Percentiles rank a stretch among this genome's conserved stretches.
These are phyloP conservation scores for Trichoderma guizhouense DNA, from an alignment of 2,329 filamentous ascomycete species.

Conservation along the genomic window DNA sequence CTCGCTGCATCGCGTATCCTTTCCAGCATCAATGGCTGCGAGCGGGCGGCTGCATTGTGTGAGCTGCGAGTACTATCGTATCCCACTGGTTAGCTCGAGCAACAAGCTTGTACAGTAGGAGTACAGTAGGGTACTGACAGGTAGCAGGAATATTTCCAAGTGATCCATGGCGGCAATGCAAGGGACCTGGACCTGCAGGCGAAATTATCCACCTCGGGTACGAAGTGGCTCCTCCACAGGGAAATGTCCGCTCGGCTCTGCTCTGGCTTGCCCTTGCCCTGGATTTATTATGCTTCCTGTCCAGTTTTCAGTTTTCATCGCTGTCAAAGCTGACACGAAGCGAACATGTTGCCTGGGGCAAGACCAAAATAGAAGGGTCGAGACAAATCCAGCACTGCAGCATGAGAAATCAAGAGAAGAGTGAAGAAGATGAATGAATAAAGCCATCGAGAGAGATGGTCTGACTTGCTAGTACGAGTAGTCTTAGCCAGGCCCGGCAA, in stretches of 20 bases:
- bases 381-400: neutral
- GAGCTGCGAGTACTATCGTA: neutral
- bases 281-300: neutral
- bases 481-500: neutral
- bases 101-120: neutral
- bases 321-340: neutral
- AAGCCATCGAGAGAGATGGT: neutral
- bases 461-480: neutral
- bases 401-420: neutral
- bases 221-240: neutral
- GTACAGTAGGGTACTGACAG: neutral
- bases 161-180: neutral
- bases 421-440: neutral
- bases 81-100: neutral
- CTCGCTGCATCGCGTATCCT: neutral
- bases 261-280: neutral
- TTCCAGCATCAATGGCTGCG: neutral
- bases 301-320: neutral
- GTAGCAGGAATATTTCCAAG: neutral
- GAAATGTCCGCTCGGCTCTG: conserved; percentile 3
- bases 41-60: neutral
- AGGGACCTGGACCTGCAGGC: conserved; percentile 6
- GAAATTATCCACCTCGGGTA: conserved; percentile 13
- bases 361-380: neutral
- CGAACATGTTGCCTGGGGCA: neutral